Evolutionary conservation across 1,284 basidiomycete species (phyloP).

Genomic region (Irpex sp.): DNA sequence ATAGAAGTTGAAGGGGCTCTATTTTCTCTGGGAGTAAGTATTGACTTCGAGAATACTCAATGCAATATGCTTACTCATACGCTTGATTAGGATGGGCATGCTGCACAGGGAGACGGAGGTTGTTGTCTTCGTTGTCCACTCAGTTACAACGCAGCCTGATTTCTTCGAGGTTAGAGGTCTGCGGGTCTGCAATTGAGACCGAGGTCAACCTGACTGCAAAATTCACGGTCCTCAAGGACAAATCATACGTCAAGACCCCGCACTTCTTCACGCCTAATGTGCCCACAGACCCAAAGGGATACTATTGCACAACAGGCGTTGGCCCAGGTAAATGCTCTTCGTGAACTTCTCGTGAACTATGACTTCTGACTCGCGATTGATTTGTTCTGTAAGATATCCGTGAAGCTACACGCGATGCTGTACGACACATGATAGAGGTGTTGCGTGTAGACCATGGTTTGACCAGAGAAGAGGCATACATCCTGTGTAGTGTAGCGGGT

Average conservation of each 20-base stretch:
- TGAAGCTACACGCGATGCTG: slow-evolving; percentile 51
- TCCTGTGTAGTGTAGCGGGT: slow-evolving; percentile 58
- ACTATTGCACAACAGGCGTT: slow-evolving; percentile 58
- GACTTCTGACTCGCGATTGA: not conserved
- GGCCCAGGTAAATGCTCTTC: slow-evolving; percentile 32
- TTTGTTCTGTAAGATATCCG: slow-evolving; percentile 37
- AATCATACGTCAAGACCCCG: slow-evolving; percentile 52
- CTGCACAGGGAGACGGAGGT: slow-evolving; percentile 65
- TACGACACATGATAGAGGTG: slow-evolving; percentile 54
- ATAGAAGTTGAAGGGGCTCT: slow-evolving; percentile 58
- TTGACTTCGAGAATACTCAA: not conserved
- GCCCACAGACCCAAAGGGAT: slow-evolving; percentile 33
- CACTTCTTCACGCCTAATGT: slow-evolving; percentile 40
- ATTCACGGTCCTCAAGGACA: slow-evolving; percentile 53
- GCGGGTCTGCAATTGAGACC: slow-evolving; percentile 62
- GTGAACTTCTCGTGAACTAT: not conserved
- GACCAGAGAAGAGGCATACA: slow-evolving; percentile 46
- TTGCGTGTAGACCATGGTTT: slow-evolving; percentile 41
- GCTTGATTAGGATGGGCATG: slow-evolving; percentile 52
- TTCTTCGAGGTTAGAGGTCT: slow-evolving; percentile 1
- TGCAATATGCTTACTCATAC: not conserved
- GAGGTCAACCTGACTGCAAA: slow-evolving; percentile 54
- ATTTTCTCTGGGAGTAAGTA: slow-evolving; percentile 55
- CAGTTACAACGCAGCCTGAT: not conserved
- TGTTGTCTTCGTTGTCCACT: not conserved